These are phyloP conservation scores for Halophytophthora batemanensis DNA, from an alignment of 352 stramenopile genomes.

Conservation along the genomic window DNA sequence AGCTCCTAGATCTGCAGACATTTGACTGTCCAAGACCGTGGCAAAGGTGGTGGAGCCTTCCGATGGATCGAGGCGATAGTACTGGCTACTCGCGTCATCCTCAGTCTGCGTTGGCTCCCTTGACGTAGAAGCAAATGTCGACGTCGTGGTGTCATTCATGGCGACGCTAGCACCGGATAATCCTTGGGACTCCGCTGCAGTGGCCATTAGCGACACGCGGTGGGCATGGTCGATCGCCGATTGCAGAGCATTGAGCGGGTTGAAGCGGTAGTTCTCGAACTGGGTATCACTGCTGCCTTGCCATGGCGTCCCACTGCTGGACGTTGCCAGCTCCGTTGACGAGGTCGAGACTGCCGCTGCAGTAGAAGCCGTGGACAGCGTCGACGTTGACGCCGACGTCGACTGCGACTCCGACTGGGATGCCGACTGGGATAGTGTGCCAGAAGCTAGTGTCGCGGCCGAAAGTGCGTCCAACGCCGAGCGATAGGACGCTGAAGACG, in stretches of 20 bases:
- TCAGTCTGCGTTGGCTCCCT: not conserved
- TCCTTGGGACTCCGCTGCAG: not conserved
- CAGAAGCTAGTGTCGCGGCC: slow-evolving; percentile 14
- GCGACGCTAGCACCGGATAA: not conserved
- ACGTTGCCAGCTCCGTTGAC: slow-evolving; percentile 12
- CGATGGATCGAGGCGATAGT: too few relatives aligned
- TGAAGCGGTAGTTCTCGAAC: slow-evolving; percentile 40
- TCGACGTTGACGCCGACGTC: not conserved
- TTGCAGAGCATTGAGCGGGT: slow-evolving; percentile 61
- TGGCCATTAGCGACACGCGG: slow-evolving; percentile 13
- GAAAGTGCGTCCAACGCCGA: slow-evolving; percentile 26
- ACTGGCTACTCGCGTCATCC: too few relatives aligned
- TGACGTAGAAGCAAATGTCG: not conserved
- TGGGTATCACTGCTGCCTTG: not conserved
- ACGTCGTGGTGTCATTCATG: too few relatives aligned
- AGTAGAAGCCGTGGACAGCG: not conserved
- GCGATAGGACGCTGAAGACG: slow-evolving; percentile 46
- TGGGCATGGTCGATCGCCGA: slow-evolving; percentile 48
- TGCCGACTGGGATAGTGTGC: slow-evolving; percentile 1
- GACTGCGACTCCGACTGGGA: not conserved
- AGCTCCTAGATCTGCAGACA: too few relatives aligned
- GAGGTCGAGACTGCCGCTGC: slow-evolving; percentile 2
- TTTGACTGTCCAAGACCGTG: too few relatives aligned
- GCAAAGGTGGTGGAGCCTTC: too few relatives aligned
- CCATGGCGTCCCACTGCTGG: slow-evolving; percentile 3